Evolutionary conservation across 1,284 basidiomycete genomes (phyloP), one percentile per base, ranked within the genome.

Genomic region (Gomphus bonarii): DNA sequence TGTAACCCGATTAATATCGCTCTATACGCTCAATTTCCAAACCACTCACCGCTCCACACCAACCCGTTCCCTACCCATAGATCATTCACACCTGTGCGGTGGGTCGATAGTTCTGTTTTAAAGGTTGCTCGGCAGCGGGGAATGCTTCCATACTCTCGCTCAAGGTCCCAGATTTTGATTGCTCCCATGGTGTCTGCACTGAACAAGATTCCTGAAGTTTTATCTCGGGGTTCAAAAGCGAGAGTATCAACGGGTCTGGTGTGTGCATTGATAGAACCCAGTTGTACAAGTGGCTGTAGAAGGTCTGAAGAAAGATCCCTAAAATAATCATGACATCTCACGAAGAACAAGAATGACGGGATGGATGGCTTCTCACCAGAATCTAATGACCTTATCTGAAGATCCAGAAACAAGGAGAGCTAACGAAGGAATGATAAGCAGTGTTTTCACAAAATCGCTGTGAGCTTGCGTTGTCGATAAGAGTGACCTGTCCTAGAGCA

Each of bases 181-280:
- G 85, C 67, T 1, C 93, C 93, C 81, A 94, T 88, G 3, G 88
- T 92, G 67, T 95, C 92, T 9, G 79, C 89, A 0, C 89, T 91
- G 68, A 84, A 90, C 3, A 94, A 69, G 18, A 76, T 71, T 1
- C 72, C 77, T 5, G 75, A 70, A 11, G 68, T 68, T 31, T 73
- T 70, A 0, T 80, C 77, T 35, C 72, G 62, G 4, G 69, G 65
- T 53, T 73, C 69, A 16, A 78, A 80, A 50, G 78, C 75, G 22
- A 92, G 65, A 57, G 77, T 76, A 67, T 87, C 80, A 12, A 88
- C 77, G 22, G 91, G 84, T 12, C 85, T 76, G 16, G 78, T 83
- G 67, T 92, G 89, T 2, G 83, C 78, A 3, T 86, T 85, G 44
- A 90, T 78, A 1, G 82, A 82, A 35, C 84, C 84, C 2, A 80